A percentile compares a stretch with the other conserved stretches of the same genome.
phyloP scores from a whole-genome alignment of 257 asterid species.

The Perilla frutescens region DNA sequence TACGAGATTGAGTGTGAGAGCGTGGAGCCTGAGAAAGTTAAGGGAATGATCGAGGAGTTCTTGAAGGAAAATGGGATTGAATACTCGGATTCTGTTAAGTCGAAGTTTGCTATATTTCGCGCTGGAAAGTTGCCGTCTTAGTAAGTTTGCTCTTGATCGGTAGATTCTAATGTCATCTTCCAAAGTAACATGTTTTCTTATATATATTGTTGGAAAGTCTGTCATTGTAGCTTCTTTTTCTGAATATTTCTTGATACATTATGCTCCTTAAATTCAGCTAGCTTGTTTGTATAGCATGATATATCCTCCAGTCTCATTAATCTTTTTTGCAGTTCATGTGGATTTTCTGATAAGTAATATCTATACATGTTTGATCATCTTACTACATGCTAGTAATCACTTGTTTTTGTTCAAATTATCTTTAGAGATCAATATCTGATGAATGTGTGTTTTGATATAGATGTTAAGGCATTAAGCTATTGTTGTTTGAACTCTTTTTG shows the following conservation, averaged over 20 bases:
- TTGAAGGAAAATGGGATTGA: constrained; percentile 75
- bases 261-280: neutral
- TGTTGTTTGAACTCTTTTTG: neutral
- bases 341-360: neutral
- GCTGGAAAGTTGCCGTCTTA: constrained; percentile 75
- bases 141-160: constrained; percentile 41
- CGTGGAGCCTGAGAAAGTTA: constrained; percentile 78
- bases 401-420: neutral
- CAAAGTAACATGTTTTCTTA: constrained; percentile 1
- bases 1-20: constrained; percentile 96
- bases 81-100: constrained; percentile 67
- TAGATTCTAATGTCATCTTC: constrained; percentile 22
- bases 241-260: constrained; percentile 6
- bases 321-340: neutral
- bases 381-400: neutral
- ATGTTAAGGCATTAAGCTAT: constrained; percentile 2
- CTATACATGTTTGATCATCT: neutral
- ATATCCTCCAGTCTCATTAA: neutral
- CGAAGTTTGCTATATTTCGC: constrained; percentile 85
- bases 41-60: constrained; percentile 66
- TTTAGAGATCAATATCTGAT: neutral
- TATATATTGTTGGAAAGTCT: neutral
- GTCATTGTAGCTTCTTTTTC: neutral
- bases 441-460: neutral
- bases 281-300: neutral